Percentiles rank a stretch among this genome's conserved stretches.
Evolutionary conservation across 352 stramenopile species (phyloP).

Genomic region (Phytophthora vignae): DNA sequence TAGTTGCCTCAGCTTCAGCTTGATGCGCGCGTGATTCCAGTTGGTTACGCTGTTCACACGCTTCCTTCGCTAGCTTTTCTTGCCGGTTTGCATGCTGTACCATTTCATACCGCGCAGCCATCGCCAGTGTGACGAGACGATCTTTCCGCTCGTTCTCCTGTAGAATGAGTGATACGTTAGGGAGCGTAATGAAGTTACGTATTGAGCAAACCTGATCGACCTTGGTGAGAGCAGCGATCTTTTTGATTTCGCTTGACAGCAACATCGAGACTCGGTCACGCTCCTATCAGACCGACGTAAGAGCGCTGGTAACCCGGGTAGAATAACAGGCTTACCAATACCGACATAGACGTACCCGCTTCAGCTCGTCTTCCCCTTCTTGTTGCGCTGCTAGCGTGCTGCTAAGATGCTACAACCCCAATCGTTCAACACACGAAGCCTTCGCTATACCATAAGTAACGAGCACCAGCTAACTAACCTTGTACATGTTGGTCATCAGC

Average conservation of each 20-base stretch:
- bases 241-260: slow-evolving; percentile 78
- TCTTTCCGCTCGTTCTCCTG: slow-evolving; percentile 78
- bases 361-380: slow-evolving; percentile 68
- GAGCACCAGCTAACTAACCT: slow-evolving; percentile 38
- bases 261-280: slow-evolving; percentile 58
- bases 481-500: slow-evolving; percentile 91
- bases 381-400: slow-evolving; percentile 58
- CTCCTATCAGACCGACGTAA: slow-evolving; percentile 37
- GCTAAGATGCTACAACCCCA: slow-evolving; percentile 46
- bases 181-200: not conserved
- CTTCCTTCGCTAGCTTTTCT: slow-evolving; percentile 45
- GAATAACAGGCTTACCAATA: not conserved
- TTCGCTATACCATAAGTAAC: too few species aligned
- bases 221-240: slow-evolving; percentile 73
- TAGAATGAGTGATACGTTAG: not conserved
- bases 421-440: not conserved
- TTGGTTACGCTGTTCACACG: slow-evolving; percentile 33
- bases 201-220: slow-evolving; percentile 16
- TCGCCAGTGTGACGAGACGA: slow-evolving; percentile 75
- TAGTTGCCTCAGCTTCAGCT: slow-evolving; percentile 47
- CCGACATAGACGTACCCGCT: slow-evolving; percentile 35
- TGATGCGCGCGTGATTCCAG: slow-evolving; percentile 37
- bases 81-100: slow-evolving; percentile 57
- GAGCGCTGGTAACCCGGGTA: not conserved
- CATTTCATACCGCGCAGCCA: slow-evolving; percentile 83